Evolutionary conservation across 106 monocot species (phyloP), one percentile per base, ranked within the genome.

Genomic region (Allium fistulosum): DNA sequence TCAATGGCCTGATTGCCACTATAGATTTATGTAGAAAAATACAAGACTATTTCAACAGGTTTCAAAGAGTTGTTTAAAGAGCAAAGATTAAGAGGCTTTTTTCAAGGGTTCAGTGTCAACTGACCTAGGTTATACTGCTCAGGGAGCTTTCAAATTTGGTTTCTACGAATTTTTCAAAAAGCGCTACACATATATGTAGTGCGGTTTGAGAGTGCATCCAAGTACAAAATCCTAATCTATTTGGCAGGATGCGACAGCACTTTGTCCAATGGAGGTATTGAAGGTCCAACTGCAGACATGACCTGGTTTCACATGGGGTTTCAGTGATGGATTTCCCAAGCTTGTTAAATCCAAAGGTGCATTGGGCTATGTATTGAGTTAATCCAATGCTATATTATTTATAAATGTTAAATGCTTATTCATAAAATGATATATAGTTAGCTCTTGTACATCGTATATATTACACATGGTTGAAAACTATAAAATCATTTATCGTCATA

Each of bases 141-240:
- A 86, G 65, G 86, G 86, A 12, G 90, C 90, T 7, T 86, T 82
- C 83, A 90, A 90, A 61, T 83, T 81, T 66, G 90, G 90, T 10
- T 90, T 90, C 59, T 90, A 86, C 61, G 86, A 90, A 83, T 90
- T 83, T 76, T 86, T 90, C 71, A 90, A 90, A 86, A 90, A 86
- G 71, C 81, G 78, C 59, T 90, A 90, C 58, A 81, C 86, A 5
- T 86, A 86, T 58, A 75, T n/a, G n/a, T 90, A 59, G 83, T 83
- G 37, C 86, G 90, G 10, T 83, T 86, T 13, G 86, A 90, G 57
- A 71, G 79, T 72, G 80, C 90, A 18, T 65, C 70, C 8, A 90
- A 90, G 53, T 86, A 86, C 65, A 86, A 83, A 80, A 86, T 83
- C 18, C 63, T 90, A 10, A 86, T 90, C 26, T 86, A 90, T 67